phyloP scores from a whole-genome alignment of 2,329 filamentous ascomycete genomes.

The Aspergillus sp. region DNA sequence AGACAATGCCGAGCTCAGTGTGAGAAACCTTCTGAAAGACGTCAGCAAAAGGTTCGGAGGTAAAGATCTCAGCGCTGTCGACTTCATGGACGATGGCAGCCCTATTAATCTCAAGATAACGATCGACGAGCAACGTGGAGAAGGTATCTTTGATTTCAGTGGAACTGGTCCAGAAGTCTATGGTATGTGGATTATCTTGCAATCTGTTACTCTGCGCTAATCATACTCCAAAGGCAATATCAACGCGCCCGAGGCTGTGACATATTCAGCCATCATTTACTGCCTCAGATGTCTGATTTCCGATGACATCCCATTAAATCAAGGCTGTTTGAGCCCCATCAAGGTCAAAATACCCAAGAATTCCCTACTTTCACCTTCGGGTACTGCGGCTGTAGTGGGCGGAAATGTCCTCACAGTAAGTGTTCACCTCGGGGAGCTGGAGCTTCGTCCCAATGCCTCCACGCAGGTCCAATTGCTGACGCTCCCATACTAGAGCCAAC shows the following conservation, averaged over 20 bases:
- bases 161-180: conserved; percentile 74
- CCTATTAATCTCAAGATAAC: conserved; percentile 70
- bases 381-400: conserved; percentile 72
- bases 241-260: not conserved
- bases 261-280: conserved; percentile 45
- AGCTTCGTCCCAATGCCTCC: too few species aligned
- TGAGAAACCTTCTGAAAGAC: conserved; percentile 67
- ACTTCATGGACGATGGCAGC: conserved; percentile 83
- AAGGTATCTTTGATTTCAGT: conserved; percentile 71
- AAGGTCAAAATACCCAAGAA: conserved; percentile 67
- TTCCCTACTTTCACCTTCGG: conserved; percentile 70
- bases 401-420: conserved; percentile 70
- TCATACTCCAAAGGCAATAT: conserved; percentile 50
- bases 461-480: too few species aligned
- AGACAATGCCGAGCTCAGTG: conserved; percentile 70
- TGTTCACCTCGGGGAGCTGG: too few species aligned
- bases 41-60: conserved; percentile 64
- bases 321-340: conserved; percentile 75
- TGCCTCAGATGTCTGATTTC: conserved; percentile 73
- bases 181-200: conserved; percentile 73
- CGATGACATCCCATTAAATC: conserved; percentile 77
- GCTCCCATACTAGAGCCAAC: too few species aligned
- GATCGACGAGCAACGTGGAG: conserved; percentile 68
- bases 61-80: conserved; percentile 64
- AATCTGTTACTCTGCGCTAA: conserved; percentile 74